Percentiles rank a stretch among this genome's conserved stretches.
Conservation (phyloP, 1,284 basidiomycete species). For the Phellinidium pouzarii region DNA sequence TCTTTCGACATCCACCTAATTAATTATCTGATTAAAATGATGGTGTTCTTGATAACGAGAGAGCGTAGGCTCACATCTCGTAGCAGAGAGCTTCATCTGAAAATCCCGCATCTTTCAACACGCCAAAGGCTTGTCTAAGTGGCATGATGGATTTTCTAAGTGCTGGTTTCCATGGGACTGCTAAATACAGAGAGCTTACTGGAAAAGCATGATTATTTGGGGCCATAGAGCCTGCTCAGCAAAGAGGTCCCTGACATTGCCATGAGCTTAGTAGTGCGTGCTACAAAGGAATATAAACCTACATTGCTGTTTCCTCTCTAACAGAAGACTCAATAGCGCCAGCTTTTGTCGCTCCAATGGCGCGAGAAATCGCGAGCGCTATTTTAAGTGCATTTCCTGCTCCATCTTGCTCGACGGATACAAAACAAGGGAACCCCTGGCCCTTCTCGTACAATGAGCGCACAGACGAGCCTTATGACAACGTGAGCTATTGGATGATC, state of each 20-base stretch:
- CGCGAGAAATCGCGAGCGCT: slow-evolving; percentile 49
- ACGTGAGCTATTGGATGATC: no score
- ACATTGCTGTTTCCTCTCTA: slow-evolving; percentile 58
- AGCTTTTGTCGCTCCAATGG: slow-evolving; percentile 56
- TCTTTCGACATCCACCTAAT: slow-evolving; percentile 70
- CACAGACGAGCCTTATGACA: slow-evolving; percentile 41
- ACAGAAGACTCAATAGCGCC: slow-evolving; percentile 61
- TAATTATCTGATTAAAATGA: background rate
- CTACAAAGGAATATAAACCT: background rate
- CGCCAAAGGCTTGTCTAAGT: slow-evolving; percentile 52
- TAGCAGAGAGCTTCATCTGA: slow-evolving; percentile 63
- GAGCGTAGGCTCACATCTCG: slow-evolving; percentile 42
- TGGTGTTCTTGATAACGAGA: background rate
- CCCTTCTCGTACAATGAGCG: slow-evolving; percentile 54
- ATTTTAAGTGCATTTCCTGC: slow-evolving; percentile 40
- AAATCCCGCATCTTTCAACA: slow-evolving; percentile 58
- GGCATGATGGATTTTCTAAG: background rate
- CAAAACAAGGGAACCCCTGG: slow-evolving; percentile 58
- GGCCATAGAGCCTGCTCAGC: slow-evolving; percentile 65
- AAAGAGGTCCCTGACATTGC: slow-evolving; percentile 38
- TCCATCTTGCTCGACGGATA: slow-evolving; percentile 59
- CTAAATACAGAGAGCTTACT: slow-evolving; percentile 28
- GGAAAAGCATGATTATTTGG: slow-evolving; percentile 58
- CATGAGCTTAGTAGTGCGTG: background rate
- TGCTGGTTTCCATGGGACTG: background rate